Base-by-base conservation (phyloP, 2,329 filamentous ascomycete genomes). In the Botrytis tulipae region DNA sequence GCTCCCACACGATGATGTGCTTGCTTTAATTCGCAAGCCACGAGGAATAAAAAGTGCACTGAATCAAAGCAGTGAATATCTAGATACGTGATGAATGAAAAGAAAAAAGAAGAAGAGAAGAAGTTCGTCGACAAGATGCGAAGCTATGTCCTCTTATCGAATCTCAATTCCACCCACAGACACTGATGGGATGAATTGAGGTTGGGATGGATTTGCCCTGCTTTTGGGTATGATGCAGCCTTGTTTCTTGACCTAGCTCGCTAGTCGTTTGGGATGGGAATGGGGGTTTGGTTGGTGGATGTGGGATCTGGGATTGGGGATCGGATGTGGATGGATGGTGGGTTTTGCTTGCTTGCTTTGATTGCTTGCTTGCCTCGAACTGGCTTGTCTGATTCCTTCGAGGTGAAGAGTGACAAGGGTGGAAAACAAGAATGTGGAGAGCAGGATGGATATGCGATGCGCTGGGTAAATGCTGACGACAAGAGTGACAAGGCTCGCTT, bases 381-480 rank as follows among this genome's bases (percentile, higher is more conserved):
- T 51, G n/a, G 12, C 25, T 51, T 14, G 25, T 54, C 48, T n/a
- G 1, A 54, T 68, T 54, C 46, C 48, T 68, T 68, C 65, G 48
- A 68, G 16, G 12, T 18, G 10, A 18, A n/a, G 48, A 42, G 35
- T 42, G 42, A 18, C 66, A 69, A 69, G 66, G 66, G 29, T 69
- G 12, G 66, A 57, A 68, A 69, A 57, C n/a, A 69, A 59, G 35
- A 29, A 54, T 57, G 65, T 57, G 46, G 65, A 68, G 65, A 54
- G 35, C 25, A 42, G 25, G 46, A 66, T 29, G 51, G 51, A 57
- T 57, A 29, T 57, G 51, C 51, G 32, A 67, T 54, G 65, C 18
- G 65, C 65, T 68, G 65, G 65, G 48, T 57, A 57, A 65, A 67
- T 42, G 65, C 65, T 70, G 67, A 70, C 51, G 54, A 61, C 40